Evolutionary conservation across 2,329 filamentous ascomycete species (phyloP).

Genomic region (Colletotrichum sp.): DNA sequence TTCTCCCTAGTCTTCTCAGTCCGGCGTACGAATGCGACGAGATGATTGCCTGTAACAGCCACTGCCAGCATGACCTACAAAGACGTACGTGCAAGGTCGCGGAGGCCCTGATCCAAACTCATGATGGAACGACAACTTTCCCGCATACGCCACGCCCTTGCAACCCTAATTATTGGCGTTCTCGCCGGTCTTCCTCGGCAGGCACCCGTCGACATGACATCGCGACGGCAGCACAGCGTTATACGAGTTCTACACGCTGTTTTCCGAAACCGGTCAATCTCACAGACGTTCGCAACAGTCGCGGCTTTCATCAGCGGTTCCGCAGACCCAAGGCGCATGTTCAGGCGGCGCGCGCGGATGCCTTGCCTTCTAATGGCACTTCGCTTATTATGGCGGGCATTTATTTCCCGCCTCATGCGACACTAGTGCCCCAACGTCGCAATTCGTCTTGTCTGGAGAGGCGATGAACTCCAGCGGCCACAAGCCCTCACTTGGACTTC

Average conservation of each 20-base stretch:
- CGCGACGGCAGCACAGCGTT: background rate
- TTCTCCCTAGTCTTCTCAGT: background rate
- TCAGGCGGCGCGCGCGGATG: background rate
- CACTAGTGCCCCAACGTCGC: background rate
- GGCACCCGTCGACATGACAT: background rate
- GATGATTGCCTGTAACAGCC: background rate
- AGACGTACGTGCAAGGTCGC: background rate
- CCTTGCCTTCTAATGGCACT: background rate
- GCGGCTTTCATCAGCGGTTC: background rate
- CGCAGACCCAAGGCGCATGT: background rate
- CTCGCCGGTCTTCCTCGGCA: background rate
- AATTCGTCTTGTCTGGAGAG: background rate
- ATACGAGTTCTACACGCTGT: background rate
- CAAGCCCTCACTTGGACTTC: background rate
- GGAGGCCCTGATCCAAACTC: background rate
- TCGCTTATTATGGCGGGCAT: background rate
- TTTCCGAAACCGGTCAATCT: background rate
- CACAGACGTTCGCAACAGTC: background rate
- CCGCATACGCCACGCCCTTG: background rate
- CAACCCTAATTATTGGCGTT: background rate
- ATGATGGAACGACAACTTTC: background rate
- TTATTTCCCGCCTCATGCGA: background rate
- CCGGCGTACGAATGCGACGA: background rate
- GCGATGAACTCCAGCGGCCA: background rate
- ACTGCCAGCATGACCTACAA: background rate